A percentile compares a stretch with the other conserved stretches of the same genome.
Conservation (phyloP, 495 filamentous ascomycete species). For the Penicillium angulare region DNA sequence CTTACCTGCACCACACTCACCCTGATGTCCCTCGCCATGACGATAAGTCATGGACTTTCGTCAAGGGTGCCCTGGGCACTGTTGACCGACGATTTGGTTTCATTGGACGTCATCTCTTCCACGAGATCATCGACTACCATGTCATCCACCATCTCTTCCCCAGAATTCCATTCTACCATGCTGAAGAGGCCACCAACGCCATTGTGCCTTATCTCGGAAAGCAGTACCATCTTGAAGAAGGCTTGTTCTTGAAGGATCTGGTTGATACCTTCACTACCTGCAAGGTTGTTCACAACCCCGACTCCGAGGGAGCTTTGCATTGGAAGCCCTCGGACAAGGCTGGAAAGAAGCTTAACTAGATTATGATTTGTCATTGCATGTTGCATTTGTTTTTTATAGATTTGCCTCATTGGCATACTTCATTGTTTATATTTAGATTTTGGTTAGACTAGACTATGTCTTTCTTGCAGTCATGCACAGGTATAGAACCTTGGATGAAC, state of each 20-base stretch:
- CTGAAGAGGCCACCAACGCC: slow-evolving; percentile 81
- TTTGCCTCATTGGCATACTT: not conserved
- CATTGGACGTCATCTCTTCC: slow-evolving; percentile 80
- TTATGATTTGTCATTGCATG: too few relatives aligned
- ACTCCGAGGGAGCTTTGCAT: slow-evolving; percentile 18
- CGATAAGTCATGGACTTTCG: slow-evolving; percentile 74
- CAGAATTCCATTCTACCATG: slow-evolving; percentile 87
- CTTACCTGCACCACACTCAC: slow-evolving; percentile 90
- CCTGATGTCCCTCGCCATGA: slow-evolving; percentile 82
- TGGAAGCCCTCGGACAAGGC: slow-evolving; percentile 11
- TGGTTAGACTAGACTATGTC: not conserved
- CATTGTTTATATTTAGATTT: not conserved
- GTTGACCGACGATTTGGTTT: slow-evolving; percentile 90
- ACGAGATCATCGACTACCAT: slow-evolving; percentile 91
- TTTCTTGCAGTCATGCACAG: too few relatives aligned
- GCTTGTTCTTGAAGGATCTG: slow-evolving; percentile 17
- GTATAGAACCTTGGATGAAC: not conserved
- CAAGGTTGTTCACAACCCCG: slow-evolving; percentile 16
- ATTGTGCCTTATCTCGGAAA: slow-evolving; percentile 80
- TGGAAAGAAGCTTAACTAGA: slow-evolving; percentile 19
- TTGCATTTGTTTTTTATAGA: too few relatives aligned
- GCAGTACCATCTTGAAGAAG: slow-evolving; percentile 59
- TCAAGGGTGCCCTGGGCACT: slow-evolving; percentile 80
- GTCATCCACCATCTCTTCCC: slow-evolving; percentile 86
- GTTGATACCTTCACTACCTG: slow-evolving; percentile 18